These are phyloP conservation scores for Hypomyces rosellus DNA, from an alignment of 2,329 filamentous ascomycete genomes.

Conservation along the genomic window DNA sequence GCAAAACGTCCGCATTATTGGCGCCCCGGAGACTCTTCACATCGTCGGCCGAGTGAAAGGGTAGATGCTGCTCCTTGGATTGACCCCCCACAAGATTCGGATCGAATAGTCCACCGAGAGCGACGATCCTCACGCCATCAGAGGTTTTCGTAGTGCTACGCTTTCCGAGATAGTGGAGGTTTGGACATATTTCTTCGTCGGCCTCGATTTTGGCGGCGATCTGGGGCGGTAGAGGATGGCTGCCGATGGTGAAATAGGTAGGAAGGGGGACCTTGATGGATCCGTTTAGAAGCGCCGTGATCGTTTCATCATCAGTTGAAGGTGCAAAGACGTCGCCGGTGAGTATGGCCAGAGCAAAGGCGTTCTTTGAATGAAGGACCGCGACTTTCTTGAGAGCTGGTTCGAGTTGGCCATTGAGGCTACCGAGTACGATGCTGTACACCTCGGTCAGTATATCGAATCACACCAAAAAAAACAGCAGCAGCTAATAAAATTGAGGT, in stretches of 20 bases:
- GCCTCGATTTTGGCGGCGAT: conserved; percentile 69
- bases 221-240: conserved; percentile 59
- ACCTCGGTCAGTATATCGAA: not conserved
- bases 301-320: conserved; percentile 47
- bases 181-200: conserved; percentile 74
- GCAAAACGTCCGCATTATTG: conserved; percentile 74
- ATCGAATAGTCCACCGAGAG: conserved; percentile 70
- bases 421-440: conserved; percentile 70
- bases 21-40: conserved; percentile 69
- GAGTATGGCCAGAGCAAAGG: conserved; percentile 78
- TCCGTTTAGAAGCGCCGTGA: conserved; percentile 65
- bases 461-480: not conserved
- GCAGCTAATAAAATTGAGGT: not conserved
- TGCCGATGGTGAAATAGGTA: conserved; percentile 85
- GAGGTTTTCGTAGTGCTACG: conserved; percentile 82
- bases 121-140: conserved; percentile 82
- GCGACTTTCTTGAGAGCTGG: conserved; percentile 74
- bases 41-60: conserved; percentile 71
- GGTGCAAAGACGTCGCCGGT: conserved; percentile 74
- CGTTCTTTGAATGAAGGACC: conserved; percentile 77
- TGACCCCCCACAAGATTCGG: conserved; percentile 52
- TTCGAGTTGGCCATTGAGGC: conserved; percentile 71
- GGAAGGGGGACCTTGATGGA: conserved; percentile 68
- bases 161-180: conserved; percentile 84
- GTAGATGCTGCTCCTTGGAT: conserved; percentile 67